A percentile compares a stretch with the other conserved stretches of the same genome.
Conservation (phyloP, 1,284 basidiomycete species). For the Tilletia setariae region DNA sequence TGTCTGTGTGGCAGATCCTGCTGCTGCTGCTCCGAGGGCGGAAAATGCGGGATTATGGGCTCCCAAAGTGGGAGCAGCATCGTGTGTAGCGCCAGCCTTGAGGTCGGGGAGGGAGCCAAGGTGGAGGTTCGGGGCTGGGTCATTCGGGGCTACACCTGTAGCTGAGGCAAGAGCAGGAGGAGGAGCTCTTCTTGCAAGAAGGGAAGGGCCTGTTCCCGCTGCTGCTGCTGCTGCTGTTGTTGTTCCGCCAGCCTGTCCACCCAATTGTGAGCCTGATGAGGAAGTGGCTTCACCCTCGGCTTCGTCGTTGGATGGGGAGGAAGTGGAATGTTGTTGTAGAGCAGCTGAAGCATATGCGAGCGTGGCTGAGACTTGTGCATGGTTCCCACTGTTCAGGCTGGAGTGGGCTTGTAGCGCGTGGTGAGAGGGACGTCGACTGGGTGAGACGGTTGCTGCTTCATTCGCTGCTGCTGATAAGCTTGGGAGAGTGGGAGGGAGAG, state of each 20-base stretch:
- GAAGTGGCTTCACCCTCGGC: conserved; percentile 2
- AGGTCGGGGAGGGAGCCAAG: neutral
- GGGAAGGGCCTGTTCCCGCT: neutral
- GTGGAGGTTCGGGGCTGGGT: neutral
- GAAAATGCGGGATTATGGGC: neutral
- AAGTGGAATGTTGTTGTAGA: neutral
- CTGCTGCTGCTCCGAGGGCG: neutral
- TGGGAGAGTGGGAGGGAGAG: too few species aligned
- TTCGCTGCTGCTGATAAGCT: neutral
- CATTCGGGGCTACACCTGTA: neutral
- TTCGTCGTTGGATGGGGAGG: conserved; percentile 9
- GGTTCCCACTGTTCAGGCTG: neutral
- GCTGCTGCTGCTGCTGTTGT: too few species aligned
- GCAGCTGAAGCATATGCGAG: conserved; percentile 2
- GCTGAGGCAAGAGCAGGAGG: neutral
- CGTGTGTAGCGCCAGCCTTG: neutral
- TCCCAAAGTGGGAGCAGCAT: neutral
- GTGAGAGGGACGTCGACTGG: conserved; percentile 2
- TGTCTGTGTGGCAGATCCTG: conserved; percentile 4
- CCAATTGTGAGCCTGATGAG: neutral
- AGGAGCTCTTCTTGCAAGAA: conserved; percentile 2
- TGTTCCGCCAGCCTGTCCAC: neutral
- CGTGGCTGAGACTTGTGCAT: neutral
- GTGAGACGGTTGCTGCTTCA: conserved; percentile 2
- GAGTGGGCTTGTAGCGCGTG: neutral